Evolutionary conservation across 2,329 filamentous ascomycete genomes (phyloP), one percentile per base, ranked within the genome.

Genomic region (Penicillium janthinellum): DNA sequence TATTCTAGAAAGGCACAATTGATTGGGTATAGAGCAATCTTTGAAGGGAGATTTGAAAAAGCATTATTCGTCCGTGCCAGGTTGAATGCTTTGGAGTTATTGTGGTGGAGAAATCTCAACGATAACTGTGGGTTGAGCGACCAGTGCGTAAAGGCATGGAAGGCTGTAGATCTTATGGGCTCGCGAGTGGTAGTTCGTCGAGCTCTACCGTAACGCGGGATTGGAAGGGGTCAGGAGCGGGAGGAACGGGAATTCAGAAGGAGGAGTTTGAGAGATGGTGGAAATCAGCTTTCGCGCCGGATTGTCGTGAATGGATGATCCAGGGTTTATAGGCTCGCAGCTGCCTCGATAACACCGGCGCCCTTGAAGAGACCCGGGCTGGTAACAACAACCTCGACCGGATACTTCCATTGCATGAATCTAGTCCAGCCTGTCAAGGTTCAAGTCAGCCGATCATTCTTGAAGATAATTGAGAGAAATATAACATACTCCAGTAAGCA

Each of bases 321-420:
- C 3, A 31, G n/a, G 3, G 4, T n/a, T 31, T 65, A 80, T 60
- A 80, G 67, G 31, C 74, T 70, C 35, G 78, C 73, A 37, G 75
- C 71, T 7, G 86, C 88, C 68, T 85, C 85, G n/a, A 84, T 80
- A 8, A 82, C 84, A 31, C 90, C 89, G 1, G 82, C 79, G n/a
- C 79, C 83, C 70, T 84, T 86, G 77, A 90, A 90, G 0, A 81
- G 74, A 63, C 79, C 82, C 71, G 88, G 87, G 74, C 82, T 88
- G 58, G 86, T 77, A 44, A 81, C 66, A n/a, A 76, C 74, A 45
- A 96, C 82, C 62, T 96, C 89, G 57, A 96, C 89, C 0, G 87
- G 87, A 73, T 96, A 95, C 76, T 90, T 89, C 93, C 92, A 98
- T 75, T 92, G 87, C 93, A 97, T 97, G 74, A 92, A 96, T 71